Evolutionary conservation across 2,329 filamentous ascomycete species (phyloP), one percentile per base, ranked within the genome.

Genomic region (Scedosporium dehoogii): DNA sequence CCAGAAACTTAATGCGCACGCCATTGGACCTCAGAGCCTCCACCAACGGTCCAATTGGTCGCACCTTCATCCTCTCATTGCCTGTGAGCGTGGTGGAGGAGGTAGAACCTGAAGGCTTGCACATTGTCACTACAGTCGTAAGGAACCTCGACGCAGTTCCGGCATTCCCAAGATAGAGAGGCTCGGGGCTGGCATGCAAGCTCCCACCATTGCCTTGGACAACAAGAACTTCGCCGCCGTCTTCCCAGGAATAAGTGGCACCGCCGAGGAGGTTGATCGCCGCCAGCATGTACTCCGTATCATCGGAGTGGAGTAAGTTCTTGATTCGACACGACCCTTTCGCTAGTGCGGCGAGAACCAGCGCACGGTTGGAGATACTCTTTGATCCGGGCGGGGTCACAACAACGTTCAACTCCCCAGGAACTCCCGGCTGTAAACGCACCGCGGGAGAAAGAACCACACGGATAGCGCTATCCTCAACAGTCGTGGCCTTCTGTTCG

Each of bases 211-310:
- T 96, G 61, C 94, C 94, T 65, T 89, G 87, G 16, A 99, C 90
- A 3, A 96, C 86, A 29, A 99, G 81, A 7, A 94, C 86, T 68
- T 94, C 90, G n/a, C 94, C 94, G 63, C 92, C 89, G 60, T 97
- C 90, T 74, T 97, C 91, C 93, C 93, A 99, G 0, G 87, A 85
- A 76, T 96, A 97, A 0, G 88, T 89, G 18, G 92, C 93, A 33
- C 92, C 94, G 38, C 90, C 87, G 25, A 99, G 83, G 69, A 88
- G 87, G 27, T 85, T 83, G 63, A 99, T 86, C n/a, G 94, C 93
- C 63, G 91, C 91, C 55, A 99, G 80, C 94, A 99, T 99, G 74
- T 91, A 94, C 73, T 97, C 91, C 0, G 92, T 96, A 71, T 99
- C 94, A 69, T 97, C 94, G 0, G 94, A 97, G 75, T 97, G 93